Base-by-base conservation (phyloP, 805 yeast species). In the Kuraishia capsulata region DNA sequence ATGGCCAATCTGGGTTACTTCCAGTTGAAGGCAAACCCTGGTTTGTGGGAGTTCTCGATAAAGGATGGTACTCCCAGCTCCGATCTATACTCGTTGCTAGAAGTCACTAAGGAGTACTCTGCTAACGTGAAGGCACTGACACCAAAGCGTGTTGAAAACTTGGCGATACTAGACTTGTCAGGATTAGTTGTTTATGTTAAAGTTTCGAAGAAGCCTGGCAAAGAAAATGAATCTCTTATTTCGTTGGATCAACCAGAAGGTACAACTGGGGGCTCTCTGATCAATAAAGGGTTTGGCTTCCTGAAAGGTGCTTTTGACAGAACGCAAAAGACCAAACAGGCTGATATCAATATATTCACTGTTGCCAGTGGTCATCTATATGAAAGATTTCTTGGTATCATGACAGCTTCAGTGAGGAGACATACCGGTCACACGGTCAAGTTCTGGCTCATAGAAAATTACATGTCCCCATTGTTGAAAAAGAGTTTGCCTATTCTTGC, bases 371-470 rank as follows among this genome's bases (percentile, higher is more conserved):
- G 95, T 0, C 86, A 78, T 45, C 57, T 78, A 29, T 85, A 86
- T 54, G 95, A 86, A 53, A 62, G 86, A 43, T 71, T 86, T 35
- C 49, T 81, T 41, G 68, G 81, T 13, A 81, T 81, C n/a, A 86
- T 86, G 95, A 79, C 80, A 39, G 76, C 76, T 1, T 81, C 92
- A 3, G 89, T 85, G 2, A 75, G 73, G 73, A 62, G 64, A 20
- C 77, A 81, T 45, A 74, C 87, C 3, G 62, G 75, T 1, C 75
- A 73, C 37, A 64, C 78, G 1, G 79, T 86, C 20, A 84, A 81
- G 53, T 84, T 89, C 53, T 88, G 96, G 97, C 61, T 90, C 11
- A 68, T 88, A 43, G 95, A 86, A 45, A 81, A 84, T 55, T 86
- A 76, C 51, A 64, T 86, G 67, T 80, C 94, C 19, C 79, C 88